A percentile compares a stretch with the other conserved stretches of the same genome.
Evolutionary conservation across 768 basidiomycete genomes (phyloP).

Genomic region (Kondoa subrosea): DNA sequence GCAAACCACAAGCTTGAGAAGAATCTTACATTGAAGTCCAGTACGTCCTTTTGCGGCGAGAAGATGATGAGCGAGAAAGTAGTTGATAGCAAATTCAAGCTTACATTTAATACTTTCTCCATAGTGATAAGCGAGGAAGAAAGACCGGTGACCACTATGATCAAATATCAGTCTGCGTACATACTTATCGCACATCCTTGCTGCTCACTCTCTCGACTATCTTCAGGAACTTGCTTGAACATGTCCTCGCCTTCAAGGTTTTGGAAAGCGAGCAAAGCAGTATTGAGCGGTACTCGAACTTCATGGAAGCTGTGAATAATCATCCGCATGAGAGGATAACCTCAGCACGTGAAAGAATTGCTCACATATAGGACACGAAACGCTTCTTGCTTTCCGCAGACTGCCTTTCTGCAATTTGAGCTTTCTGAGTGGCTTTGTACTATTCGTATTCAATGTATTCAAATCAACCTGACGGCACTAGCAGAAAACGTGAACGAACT

Average conservation of each 20-base stretch:
- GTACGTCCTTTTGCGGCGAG: no score
- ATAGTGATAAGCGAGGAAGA: conserved; percentile 71
- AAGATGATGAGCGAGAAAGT: no score
- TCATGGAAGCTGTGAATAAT: conserved; percentile 32
- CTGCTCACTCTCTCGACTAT: neutral
- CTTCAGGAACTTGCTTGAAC: neutral
- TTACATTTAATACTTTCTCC: conserved; percentile 44
- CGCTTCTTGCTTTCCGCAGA: conserved; percentile 62
- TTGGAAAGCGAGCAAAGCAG: conserved; percentile 29
- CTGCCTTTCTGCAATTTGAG: conserved; percentile 48
- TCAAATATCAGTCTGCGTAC: no score
- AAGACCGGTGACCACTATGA: conserved; percentile 73
- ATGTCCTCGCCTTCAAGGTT: conserved; percentile 5
- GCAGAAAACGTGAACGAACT: no score
- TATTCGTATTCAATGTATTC: no score
- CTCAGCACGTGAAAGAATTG: neutral
- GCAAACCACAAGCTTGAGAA: neutral
- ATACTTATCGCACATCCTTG: no score
- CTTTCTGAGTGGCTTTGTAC: conserved; percentile 50
- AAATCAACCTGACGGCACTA: no score
- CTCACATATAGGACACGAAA: conserved; percentile 38
- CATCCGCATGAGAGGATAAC: neutral
- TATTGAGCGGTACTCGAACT: conserved; percentile 41
- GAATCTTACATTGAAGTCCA: conserved; percentile 12
- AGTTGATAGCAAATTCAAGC: no score